A percentile compares a stretch with the other conserved stretches of the same genome.
Evolutionary conservation across 2,329 filamentous ascomycete species (phyloP).

Genomic region (Penicillium sp.): DNA sequence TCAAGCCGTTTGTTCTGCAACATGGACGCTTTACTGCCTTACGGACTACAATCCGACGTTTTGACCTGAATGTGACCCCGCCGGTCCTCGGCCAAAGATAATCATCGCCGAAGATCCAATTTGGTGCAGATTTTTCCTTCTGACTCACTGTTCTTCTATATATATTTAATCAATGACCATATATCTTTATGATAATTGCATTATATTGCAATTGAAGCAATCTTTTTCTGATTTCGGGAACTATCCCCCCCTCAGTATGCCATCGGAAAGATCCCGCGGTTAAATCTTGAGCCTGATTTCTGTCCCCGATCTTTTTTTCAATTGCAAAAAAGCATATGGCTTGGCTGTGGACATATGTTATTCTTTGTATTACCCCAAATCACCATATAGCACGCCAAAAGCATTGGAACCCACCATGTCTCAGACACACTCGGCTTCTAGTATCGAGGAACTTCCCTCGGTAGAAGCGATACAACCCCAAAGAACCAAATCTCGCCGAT

Average conservation of each 20-base stretch:
- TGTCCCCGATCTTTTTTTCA: not conserved
- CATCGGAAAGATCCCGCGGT: slow-evolving; percentile 10
- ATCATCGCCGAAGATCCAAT: slow-evolving; percentile 9
- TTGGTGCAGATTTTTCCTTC: slow-evolving; percentile 5
- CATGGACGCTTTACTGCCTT: not conserved
- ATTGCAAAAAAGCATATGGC: not conserved
- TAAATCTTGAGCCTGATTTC: not conserved
- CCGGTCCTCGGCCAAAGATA: slow-evolving; percentile 19
- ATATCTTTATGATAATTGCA: not conserved
- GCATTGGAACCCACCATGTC: slow-evolving; percentile 8
- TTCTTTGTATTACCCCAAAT: not conserved
- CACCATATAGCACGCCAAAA: not conserved
- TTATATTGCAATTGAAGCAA: not conserved
- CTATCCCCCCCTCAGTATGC: slow-evolving; percentile 1
- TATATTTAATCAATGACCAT: not conserved
- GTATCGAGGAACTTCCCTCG: slow-evolving; percentile 13
- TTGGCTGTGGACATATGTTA: not conserved
- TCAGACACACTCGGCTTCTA: slow-evolving; percentile 10
- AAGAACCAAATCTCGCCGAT: slow-evolving; percentile 15
- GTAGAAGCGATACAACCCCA: slow-evolving; percentile 10
- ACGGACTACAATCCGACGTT: not conserved
- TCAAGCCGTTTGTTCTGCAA: not conserved
- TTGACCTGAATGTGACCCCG: slow-evolving; percentile 5
- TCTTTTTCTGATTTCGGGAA: not conserved
- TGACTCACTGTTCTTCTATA: slow-evolving; percentile 12